Percentiles rank a stretch among this genome's conserved stretches.
phyloP scores from a whole-genome alignment of 257 asterid genomes.

The Jacaranda copaia region DNA sequence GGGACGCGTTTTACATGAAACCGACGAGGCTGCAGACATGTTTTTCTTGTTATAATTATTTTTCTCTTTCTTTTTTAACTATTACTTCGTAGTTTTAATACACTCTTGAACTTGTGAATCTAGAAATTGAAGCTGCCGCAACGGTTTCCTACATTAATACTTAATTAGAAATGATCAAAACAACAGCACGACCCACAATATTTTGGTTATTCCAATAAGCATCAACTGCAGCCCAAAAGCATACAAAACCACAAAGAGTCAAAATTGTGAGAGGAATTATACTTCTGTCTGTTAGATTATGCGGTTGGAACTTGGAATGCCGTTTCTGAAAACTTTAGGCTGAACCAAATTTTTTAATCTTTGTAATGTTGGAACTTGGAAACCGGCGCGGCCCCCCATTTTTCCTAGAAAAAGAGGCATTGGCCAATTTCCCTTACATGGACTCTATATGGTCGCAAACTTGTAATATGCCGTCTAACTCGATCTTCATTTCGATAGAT shows the following conservation, averaged over 20 bases:
- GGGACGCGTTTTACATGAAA: slow-evolving; percentile 26
- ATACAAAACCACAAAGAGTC: slow-evolving; percentile 11
- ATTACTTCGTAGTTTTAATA: neutral
- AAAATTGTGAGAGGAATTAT: slow-evolving; percentile 25
- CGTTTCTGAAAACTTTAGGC: neutral
- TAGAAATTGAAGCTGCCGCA: slow-evolving; percentile 16
- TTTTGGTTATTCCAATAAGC: slow-evolving; percentile 31
- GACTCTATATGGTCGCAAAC: too few relatives aligned
- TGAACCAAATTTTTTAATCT: slow-evolving; percentile 27
- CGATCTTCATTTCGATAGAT: too few relatives aligned
- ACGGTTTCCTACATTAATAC: neutral
- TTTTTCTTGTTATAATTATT: neutral
- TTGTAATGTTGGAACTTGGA: neutral
- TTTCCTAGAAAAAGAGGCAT: too few relatives aligned
- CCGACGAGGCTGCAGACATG: neutral
- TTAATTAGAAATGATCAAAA: neutral
- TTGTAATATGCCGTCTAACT: too few relatives aligned
- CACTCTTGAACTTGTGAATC: neutral
- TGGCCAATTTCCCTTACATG: too few relatives aligned
- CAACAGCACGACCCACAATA: neutral
- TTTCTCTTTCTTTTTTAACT: neutral
- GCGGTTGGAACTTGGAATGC: slow-evolving; percentile 29
- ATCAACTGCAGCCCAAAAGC: slow-evolving; percentile 26
- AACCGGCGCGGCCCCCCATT: too few relatives aligned
- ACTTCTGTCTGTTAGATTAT: slow-evolving; percentile 26